Evolutionary conservation across 169 alveolate species (phyloP), one percentile per base, ranked within the genome.

Genomic region (Eimeria necatrix): DNA sequence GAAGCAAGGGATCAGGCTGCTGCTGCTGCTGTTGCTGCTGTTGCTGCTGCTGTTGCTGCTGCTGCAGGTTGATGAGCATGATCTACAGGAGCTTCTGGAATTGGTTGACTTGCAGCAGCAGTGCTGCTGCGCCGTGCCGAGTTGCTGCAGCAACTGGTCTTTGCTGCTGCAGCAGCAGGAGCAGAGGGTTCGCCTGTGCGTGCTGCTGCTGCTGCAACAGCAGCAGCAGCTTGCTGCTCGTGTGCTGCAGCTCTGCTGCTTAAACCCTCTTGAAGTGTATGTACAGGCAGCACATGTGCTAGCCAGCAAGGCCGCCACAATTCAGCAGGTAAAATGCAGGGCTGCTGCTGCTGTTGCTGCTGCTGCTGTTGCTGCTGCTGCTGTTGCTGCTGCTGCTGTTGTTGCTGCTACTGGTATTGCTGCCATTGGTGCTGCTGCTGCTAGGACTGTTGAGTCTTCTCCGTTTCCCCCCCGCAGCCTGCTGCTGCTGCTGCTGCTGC

Each of bases 211-310:
- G 18, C 70, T 86, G 32, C 70, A 89, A 59, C 88, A 81, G 64
- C 78, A 73, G 78, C 78, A 51, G 76, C 76, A 71, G 59, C 68
- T 60, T 60, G 94, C 94, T 18, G 73, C 68, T 7, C 74, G 61
- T 24, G 94, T 24, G 53, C 53, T 89, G 48, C 94, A 52, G 64
- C 88, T 71, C 46, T 89, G 94, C 64, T 16, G 80, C 22, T 78
- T 89, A 6, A 89, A 89, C 78, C 61, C 59, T 0, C 85, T 89
- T 4, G 94, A 89, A 78, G 94, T 89, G 64, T 89, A 59, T 61
- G 70, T 89, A 4, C 94, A 89, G 80, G 73, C 94, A 41, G 94
- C 74, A 20, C 81, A 61, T 20, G 70, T 89, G 41, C 46, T 89
- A 3, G 94, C 94, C 41, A 89, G 94, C 89, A 71, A 56, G 46